phyloP scores from a whole-genome alignment of 139 green algal genomes.

The Chlorella sorokiniana region DNA sequence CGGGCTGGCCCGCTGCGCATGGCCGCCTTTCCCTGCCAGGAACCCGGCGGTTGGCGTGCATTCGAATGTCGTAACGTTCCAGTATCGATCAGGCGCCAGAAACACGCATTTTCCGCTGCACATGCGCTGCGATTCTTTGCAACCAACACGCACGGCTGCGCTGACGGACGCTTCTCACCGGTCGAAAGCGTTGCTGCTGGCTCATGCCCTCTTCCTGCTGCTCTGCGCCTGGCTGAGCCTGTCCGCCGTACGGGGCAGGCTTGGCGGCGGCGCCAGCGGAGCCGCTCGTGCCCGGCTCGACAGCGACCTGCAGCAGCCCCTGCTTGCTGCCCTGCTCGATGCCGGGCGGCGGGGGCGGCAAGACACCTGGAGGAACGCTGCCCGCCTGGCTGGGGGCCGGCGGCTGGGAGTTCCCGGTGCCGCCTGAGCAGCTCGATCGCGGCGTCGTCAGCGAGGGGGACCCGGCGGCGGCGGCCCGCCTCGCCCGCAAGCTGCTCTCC shows the following conservation, averaged over 20 bases:
- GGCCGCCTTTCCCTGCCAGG: too few relatives aligned
- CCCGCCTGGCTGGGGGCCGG: neutral
- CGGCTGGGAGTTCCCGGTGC: neutral
- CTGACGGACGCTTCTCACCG: too few relatives aligned
- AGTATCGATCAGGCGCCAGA: too few relatives aligned
- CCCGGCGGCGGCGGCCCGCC: neutral
- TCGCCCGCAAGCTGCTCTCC: neutral
- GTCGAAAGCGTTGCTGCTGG: neutral
- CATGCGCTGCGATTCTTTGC: too few relatives aligned
- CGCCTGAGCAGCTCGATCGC: neutral
- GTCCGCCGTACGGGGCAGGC: neutral
- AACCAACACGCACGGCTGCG: too few relatives aligned
- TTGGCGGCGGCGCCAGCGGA: too few relatives aligned
- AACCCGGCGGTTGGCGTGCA: too few relatives aligned
- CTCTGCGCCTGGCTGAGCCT: neutral
- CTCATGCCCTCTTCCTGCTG: neutral
- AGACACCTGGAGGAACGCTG: neutral
- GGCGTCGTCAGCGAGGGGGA: neutral
- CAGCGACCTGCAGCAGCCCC: too few relatives aligned
- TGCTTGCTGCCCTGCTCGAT: neutral
- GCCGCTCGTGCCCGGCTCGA: too few relatives aligned
- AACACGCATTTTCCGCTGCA: too few relatives aligned
- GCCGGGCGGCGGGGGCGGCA: neutral
- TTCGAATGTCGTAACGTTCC: too few relatives aligned
- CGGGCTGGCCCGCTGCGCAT: too few relatives aligned